phyloP scores from a whole-genome alignment of 345 rosid species.

The Euphorbia lathyris region DNA sequence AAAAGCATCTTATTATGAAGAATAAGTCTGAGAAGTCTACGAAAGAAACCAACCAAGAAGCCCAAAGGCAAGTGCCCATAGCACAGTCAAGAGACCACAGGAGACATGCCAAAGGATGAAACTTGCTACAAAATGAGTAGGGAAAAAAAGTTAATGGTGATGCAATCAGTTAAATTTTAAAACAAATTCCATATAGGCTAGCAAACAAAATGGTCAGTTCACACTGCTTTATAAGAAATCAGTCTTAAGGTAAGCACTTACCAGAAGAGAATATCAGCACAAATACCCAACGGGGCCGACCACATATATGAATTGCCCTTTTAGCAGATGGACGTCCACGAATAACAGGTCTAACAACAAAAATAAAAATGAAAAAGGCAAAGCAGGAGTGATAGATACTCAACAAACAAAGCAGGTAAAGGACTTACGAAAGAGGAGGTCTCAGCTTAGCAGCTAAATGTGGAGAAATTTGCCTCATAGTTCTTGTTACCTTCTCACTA shows the following conservation, averaged over 20 bases:
- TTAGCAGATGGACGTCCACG: constrained; percentile 94
- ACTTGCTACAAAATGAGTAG: constrained; percentile 43
- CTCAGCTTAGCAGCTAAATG: constrained; percentile 96
- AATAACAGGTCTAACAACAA: constrained; percentile 67
- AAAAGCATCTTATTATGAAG: neutral
- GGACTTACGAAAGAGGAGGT: constrained; percentile 78
- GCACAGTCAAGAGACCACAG: constrained; percentile 74
- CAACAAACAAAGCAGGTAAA: constrained; percentile 8
- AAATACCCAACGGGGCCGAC: constrained; percentile 90
- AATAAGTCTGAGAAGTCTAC: constrained; percentile 11
- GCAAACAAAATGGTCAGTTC: neutral
- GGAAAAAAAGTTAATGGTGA: neutral
- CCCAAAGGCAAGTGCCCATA: constrained; percentile 78
- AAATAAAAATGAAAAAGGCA: constrained; percentile 11
- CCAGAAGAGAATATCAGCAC: constrained; percentile 69
- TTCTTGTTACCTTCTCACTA: constrained; percentile 85
- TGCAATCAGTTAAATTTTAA: constrained; percentile 7
- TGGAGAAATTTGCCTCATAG: constrained; percentile 86
- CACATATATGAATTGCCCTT: constrained; percentile 76
- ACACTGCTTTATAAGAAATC: neutral
- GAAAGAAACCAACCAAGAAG: constrained; percentile 57
- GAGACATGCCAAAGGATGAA: constrained; percentile 79
- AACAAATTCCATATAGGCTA: constrained; percentile 1
- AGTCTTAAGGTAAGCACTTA: constrained; percentile 24
- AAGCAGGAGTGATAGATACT: constrained; percentile 12